These are phyloP conservation scores for Pichia terricola DNA, from an alignment of 1,139 yeast species.

Conservation along the genomic window DNA sequence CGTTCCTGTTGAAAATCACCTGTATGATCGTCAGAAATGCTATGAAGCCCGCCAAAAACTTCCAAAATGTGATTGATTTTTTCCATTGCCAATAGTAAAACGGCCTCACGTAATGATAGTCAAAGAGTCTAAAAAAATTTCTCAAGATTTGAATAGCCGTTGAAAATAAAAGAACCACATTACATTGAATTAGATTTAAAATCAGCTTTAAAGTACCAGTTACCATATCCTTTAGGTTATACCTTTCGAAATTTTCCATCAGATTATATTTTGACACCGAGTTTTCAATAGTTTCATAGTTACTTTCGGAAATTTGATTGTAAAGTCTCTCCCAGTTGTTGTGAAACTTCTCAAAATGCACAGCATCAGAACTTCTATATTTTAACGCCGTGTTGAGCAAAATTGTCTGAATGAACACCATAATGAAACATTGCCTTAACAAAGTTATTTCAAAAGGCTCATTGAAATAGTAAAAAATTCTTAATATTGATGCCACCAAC, in stretches of 20 bases:
- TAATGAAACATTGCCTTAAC: constrained; percentile 65
- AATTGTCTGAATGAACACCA: constrained; percentile 65
- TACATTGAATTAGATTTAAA: constrained; percentile 15
- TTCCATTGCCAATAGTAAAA: constrained; percentile 83
- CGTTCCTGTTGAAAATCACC: constrained; percentile 30
- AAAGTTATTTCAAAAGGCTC: constrained; percentile 73
- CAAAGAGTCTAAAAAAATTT: constrained; percentile 41
- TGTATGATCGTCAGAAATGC: constrained; percentile 36
- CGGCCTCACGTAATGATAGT: constrained; percentile 59
- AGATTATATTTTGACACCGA: constrained; percentile 8
- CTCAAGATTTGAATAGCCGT: not conserved
- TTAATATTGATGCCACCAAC: constrained; percentile 66
- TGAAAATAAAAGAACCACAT: constrained; percentile 10
- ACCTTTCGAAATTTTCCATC: constrained; percentile 1
- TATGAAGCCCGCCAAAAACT: constrained; percentile 45
- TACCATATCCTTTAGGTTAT: not conserved
- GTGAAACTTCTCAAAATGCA: constrained; percentile 29
- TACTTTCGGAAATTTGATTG: constrained; percentile 12
- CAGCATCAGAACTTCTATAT: constrained; percentile 43
- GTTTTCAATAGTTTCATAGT: constrained; percentile 9
- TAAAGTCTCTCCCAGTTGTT: constrained; percentile 15
- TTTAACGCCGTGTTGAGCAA: constrained; percentile 53
- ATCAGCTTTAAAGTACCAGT: constrained; percentile 6
- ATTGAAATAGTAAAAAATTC: constrained; percentile 68
- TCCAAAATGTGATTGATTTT: constrained; percentile 54